Base-by-base conservation (phyloP, 345 rosid genomes). In the Clausena lansium region DNA sequence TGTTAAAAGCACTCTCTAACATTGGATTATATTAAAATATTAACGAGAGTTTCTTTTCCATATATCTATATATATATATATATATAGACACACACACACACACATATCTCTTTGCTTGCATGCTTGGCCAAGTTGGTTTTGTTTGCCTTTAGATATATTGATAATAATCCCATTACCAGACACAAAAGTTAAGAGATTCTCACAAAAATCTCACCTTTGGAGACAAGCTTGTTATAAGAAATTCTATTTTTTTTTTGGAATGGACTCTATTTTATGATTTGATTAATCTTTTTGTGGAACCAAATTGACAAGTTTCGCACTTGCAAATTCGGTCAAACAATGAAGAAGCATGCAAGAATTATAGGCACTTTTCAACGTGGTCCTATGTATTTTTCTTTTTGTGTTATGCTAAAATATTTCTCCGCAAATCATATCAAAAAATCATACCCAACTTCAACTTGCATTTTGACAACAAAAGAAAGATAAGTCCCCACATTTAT, bases 371-470 rank as follows among this genome's bases (percentile, higher is more conserved):
- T 79, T 58, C 68, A 65, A 38, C 17, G 30, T 64, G 63, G 39
- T 70, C 78, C 67, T 62, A 35, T 20, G 77, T 70, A 65, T 28
- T 65, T 74, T 62, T 71, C 69, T 69, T 60, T 74, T 55, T 67
- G 41, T n/a, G 25, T 55, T 72, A 71, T 14, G 55, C 66, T 66
- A 73, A 70, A 72, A 66, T 20, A 78, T 28, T 39, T 57, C 45
- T 30, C 27, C 72, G 35, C 52, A 24, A 63, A 73, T 7, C 28
- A 77, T 54, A 72, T 41, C 25, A 58, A 75, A 75, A 47, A 39
- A 67, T 79, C 67, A 79, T 75, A 77, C 79, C 84, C 86, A 77
- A 81, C 47, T 82, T 81, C 86, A 77, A 82, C 55, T 84, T 81
- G 81, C 84, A 78, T 78, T 76, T 76, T 81, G 78, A 67, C 76